These are phyloP conservation scores for Rhodotorula graminis DNA, from an alignment of 768 basidiomycete genomes.

Conservation along the genomic window DNA sequence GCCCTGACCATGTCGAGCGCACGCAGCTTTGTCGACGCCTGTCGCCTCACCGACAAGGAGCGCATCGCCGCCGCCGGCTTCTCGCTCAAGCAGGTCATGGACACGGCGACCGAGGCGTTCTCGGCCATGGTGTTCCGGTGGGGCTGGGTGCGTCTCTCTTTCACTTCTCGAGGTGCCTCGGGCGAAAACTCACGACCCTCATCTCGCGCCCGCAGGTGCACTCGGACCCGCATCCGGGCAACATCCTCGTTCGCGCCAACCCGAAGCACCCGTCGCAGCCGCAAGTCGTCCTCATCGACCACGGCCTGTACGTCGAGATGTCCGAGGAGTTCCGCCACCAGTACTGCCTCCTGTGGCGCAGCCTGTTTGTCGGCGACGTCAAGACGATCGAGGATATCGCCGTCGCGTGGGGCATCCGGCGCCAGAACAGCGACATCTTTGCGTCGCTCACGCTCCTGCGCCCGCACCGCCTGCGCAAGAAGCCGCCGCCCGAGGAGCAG, in stretches of 20 bases:
- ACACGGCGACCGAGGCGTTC: conserved; percentile 79
- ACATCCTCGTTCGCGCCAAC: conserved; percentile 68
- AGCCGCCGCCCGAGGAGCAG: conserved; percentile 10
- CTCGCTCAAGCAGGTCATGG: conserved; percentile 58
- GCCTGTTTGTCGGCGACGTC: conserved; percentile 39
- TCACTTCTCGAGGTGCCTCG: background rate
- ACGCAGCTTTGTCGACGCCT: conserved; percentile 26
- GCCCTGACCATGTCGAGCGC: background rate
- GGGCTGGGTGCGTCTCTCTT: conserved; percentile 66
- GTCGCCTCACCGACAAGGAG: conserved; percentile 48
- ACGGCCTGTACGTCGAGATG: conserved; percentile 79
- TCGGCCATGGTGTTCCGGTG: conserved; percentile 82
- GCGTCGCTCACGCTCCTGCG: conserved; percentile 38
- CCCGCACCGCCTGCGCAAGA: conserved; percentile 37
- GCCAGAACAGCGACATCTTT: conserved; percentile 39
- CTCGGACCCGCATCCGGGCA: conserved; percentile 59
- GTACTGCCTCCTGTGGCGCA: conserved; percentile 39
- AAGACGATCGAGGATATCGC: conserved; percentile 40
- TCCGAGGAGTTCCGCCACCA: conserved; percentile 44
- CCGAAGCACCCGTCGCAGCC: conserved; percentile 53
- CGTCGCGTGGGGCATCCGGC: conserved; percentile 39
- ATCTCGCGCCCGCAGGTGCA: conserved; percentile 43
- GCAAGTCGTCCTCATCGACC: conserved; percentile 70
- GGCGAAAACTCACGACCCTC: too few relatives aligned
- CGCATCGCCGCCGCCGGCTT: conserved; percentile 46